These are phyloP conservation scores for Quercus gilva DNA, from an alignment of 306 rosid genomes.

Conservation along the genomic window DNA sequence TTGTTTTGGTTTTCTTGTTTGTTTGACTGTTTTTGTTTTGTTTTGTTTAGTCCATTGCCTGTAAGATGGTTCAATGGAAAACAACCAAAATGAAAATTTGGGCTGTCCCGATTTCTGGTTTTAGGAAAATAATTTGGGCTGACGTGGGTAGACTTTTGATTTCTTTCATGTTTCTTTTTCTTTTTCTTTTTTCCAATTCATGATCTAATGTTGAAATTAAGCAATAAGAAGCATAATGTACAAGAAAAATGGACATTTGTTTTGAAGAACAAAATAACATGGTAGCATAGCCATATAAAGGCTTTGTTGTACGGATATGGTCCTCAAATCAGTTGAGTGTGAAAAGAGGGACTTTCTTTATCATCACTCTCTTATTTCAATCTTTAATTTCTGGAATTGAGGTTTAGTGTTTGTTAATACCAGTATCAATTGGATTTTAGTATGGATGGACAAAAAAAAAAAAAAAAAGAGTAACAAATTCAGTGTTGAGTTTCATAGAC, in stretches of 20 bases:
- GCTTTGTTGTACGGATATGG: neutral
- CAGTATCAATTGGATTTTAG: too few species aligned
- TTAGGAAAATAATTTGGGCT: neutral
- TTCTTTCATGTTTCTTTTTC: too few species aligned
- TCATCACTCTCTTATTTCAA: neutral
- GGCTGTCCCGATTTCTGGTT: neutral
- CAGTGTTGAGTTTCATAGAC: too few species aligned
- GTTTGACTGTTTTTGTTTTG: neutral
- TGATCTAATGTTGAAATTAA: too few species aligned
- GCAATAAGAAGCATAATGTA: too few species aligned
- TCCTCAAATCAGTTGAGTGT: neutral
- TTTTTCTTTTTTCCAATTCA: too few species aligned
- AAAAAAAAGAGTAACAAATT: too few species aligned
- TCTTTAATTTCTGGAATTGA: neutral
- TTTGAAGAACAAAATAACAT: neutral
- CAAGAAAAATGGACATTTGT: neutral
- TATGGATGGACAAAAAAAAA: neutral
- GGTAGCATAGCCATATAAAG: neutral
- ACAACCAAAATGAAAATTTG: neutral
- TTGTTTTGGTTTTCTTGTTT: neutral
- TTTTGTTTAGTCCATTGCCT: too few species aligned
- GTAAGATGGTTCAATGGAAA: neutral
- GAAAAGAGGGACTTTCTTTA: neutral
- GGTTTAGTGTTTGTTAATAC: neutral
- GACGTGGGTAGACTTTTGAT: too few species aligned